phyloP scores from a whole-genome alignment of 495 filamentous ascomycete genomes.

The Glutinoglossum americanum region DNA sequence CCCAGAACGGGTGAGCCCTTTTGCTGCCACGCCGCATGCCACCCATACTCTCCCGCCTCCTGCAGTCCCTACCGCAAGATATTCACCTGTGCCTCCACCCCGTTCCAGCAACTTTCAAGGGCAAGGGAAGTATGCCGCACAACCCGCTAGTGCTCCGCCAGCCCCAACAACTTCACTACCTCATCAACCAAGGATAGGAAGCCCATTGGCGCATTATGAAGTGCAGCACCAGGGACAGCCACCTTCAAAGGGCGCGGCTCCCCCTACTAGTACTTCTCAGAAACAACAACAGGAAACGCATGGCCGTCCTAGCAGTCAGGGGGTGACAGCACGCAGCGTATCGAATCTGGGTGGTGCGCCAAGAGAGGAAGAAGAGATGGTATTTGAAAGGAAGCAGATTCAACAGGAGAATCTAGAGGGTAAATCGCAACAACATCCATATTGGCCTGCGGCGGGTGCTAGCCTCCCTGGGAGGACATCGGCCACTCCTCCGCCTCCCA shows the following conservation, averaged over 20 bases:
- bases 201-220: conserved; percentile 39
- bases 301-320: conserved; percentile 19
- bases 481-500: background rate
- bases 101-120: conserved; percentile 16
- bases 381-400: background rate
- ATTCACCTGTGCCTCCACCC: conserved; percentile 37
- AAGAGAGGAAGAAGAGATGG: conserved; percentile 14
- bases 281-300: conserved; percentile 16
- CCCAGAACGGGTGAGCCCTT: conserved; percentile 41
- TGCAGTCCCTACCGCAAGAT: conserved; percentile 23
- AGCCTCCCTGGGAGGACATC: background rate
- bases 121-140: conserved; percentile 20
- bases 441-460: background rate
- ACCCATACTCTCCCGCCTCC: conserved; percentile 21
- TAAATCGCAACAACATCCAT: background rate
- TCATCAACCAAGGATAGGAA: conserved; percentile 70
- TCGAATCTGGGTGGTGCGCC: conserved; percentile 11
- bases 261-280: background rate
- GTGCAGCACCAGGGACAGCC: background rate
- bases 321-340: conserved; percentile 20
- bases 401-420: background rate
- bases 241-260: background rate
- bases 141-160: conserved; percentile 17
- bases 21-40: conserved; percentile 25
- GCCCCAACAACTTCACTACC: conserved; percentile 26